A percentile compares a stretch with the other conserved stretches of the same genome.
Conservation (phyloP, 2,329 filamentous ascomycete species). For the Epichloe glyceriae region DNA sequence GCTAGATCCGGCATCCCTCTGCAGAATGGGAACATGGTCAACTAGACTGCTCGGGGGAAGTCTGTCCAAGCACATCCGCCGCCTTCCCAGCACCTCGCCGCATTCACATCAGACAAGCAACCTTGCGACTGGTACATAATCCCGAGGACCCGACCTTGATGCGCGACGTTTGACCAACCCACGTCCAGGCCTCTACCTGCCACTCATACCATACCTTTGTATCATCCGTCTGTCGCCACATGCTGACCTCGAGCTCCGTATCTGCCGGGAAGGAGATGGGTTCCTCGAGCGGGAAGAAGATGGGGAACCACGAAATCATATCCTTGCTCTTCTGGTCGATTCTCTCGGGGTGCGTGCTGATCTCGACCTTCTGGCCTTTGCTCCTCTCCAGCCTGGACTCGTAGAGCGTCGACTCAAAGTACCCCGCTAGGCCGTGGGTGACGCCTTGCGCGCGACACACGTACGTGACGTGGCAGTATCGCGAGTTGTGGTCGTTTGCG, state of each 20-base stretch:
- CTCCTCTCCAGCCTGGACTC: constrained; percentile 30
- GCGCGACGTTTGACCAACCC: constrained; percentile 44
- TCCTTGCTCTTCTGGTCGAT: constrained; percentile 89
- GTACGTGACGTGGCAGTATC: constrained; percentile 69
- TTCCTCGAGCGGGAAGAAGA: constrained; percentile 91
- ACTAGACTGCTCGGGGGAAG: too few relatives aligned
- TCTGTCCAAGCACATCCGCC: too few relatives aligned
- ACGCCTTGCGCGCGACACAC: constrained; percentile 66
- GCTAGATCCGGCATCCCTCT: too few relatives aligned
- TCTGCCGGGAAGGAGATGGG: constrained; percentile 77
- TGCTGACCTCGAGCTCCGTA: constrained; percentile 76
- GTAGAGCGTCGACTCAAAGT: constrained; percentile 95
- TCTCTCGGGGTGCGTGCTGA: constrained; percentile 83
- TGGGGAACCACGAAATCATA: constrained; percentile 99
- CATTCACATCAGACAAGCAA: constrained; percentile 56
- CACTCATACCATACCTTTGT: constrained; percentile 98
- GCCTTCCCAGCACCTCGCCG: neutral
- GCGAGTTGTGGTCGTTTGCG: constrained; percentile 80
- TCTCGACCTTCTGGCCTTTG: constrained; percentile 50
- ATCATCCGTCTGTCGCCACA: constrained; percentile 94
- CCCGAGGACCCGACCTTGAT: constrained; percentile 55
- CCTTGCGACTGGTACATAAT: constrained; percentile 54
- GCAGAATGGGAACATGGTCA: too few relatives aligned
- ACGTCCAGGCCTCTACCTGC: constrained; percentile 75
- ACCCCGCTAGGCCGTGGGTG: constrained; percentile 82